A percentile compares a stretch with the other conserved stretches of the same genome.
Evolutionary conservation across 805 yeast species (phyloP).

Genomic region (Candida parachauliodes): DNA sequence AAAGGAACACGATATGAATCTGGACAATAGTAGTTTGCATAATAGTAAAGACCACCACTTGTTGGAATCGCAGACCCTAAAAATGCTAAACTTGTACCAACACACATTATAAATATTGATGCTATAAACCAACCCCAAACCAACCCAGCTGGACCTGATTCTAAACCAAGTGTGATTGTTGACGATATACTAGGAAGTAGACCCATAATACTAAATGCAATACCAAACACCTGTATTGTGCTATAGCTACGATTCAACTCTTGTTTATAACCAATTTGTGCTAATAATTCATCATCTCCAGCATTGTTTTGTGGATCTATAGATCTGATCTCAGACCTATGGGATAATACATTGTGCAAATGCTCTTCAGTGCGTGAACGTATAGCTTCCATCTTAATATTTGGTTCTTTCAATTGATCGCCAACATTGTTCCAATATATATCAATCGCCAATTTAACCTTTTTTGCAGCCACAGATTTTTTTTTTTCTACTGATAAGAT

Average conservation of each 20-base stretch:
- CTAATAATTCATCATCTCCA: slow-evolving; percentile 17
- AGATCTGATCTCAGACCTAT: slow-evolving; percentile 15
- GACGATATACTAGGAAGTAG: slow-evolving; percentile 60
- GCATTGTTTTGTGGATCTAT: slow-evolving; percentile 11
- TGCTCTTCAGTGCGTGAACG: slow-evolving; percentile 9
- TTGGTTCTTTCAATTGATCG: too few species aligned
- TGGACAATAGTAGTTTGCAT: slow-evolving; percentile 57
- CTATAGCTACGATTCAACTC: slow-evolving; percentile 59
- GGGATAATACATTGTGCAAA: slow-evolving; percentile 12
- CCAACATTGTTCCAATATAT: too few species aligned
- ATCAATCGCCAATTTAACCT: not conserved
- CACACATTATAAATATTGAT: slow-evolving; percentile 47
- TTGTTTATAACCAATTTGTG: slow-evolving; percentile 64
- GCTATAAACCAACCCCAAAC: slow-evolving; percentile 72
- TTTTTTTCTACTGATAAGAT: not conserved
- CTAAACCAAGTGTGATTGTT: slow-evolving; percentile 45
- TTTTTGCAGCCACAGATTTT: not conserved
- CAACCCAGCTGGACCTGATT: slow-evolving; percentile 60
- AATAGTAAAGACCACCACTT: slow-evolving; percentile 59
- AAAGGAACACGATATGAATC: slow-evolving; percentile 44
- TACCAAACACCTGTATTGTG: slow-evolving; percentile 61
- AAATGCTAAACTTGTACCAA: slow-evolving; percentile 61
- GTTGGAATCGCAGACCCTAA: slow-evolving; percentile 67
- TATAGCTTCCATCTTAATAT: slow-evolving; percentile 3
- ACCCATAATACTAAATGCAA: slow-evolving; percentile 69